phyloP scores from a whole-genome alignment of 2,329 filamentous ascomycete species.

The Berkeleyomyces basicola region DNA sequence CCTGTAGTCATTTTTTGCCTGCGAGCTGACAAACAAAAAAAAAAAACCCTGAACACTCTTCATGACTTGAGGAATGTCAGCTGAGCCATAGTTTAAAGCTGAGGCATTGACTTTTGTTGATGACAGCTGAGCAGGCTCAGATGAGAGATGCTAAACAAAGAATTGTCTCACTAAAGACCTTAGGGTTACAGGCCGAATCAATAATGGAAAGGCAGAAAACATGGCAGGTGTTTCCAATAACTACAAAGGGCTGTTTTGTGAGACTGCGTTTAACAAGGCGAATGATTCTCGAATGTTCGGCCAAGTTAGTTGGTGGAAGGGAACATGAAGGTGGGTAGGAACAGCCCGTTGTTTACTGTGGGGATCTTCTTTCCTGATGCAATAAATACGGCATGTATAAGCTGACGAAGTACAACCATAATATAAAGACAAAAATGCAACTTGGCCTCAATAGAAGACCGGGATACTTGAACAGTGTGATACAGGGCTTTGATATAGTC shows the following conservation, averaged over 20 bases:
- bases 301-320: neutral
- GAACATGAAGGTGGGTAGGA: neutral
- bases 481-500: no score
- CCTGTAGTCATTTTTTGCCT: neutral
- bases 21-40: neutral
- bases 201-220: neutral
- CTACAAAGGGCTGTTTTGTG: neutral
- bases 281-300: slow-evolving; percentile 10
- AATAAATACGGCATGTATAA: no score
- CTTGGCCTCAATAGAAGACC: neutral
- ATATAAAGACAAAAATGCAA: neutral
- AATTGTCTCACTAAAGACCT: neutral
- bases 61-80: no score
- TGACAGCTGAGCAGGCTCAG: no score
- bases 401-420: neutral
- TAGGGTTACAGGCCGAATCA: neutral
- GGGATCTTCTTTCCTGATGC: neutral
- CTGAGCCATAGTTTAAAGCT: no score
- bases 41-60: neutral
- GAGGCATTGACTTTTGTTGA: no score
- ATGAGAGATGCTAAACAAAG: neutral
- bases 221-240: slow-evolving; percentile 1
- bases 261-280: neutral
- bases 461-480: no score
- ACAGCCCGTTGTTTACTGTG: neutral